Percentiles rank a stretch among this genome's conserved stretches.
These are phyloP conservation scores for Tylopilus orsonianus DNA, from an alignment of 1,284 basidiomycete species.

Conservation along the genomic window DNA sequence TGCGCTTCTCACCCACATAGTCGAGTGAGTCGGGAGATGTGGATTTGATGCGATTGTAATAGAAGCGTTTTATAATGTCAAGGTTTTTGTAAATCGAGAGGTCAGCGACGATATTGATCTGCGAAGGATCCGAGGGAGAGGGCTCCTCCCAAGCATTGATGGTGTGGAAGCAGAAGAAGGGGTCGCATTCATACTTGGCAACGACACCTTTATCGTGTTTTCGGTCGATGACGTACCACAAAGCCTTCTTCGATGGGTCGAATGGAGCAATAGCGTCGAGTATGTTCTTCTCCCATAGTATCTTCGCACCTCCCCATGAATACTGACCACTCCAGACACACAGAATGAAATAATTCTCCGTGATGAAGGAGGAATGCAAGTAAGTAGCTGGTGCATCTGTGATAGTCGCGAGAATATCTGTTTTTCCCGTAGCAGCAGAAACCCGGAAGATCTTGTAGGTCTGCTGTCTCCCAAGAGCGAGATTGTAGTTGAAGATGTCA, in stretches of 20 bases:
- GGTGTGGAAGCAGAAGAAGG: slow-evolving; percentile 40
- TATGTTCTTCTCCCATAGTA: slow-evolving; percentile 34
- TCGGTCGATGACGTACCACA: slow-evolving; percentile 41
- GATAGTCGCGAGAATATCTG: slow-evolving; percentile 37
- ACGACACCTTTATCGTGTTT: slow-evolving; percentile 36
- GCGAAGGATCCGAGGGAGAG: slow-evolving; percentile 26
- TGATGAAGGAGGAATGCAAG: slow-evolving; percentile 38
- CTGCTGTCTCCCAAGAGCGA: slow-evolving; percentile 25
- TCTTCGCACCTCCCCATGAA: slow-evolving; percentile 30
- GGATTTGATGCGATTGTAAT: slow-evolving; percentile 28
- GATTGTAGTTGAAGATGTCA: slow-evolving; percentile 39
- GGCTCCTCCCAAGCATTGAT: slow-evolving; percentile 39
- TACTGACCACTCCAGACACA: slow-evolving; percentile 37
- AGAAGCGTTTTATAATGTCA: slow-evolving; percentile 28
- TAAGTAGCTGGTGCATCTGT: slow-evolving; percentile 39
- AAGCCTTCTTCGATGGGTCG: slow-evolving; percentile 25
- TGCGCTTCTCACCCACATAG: slow-evolving; percentile 28
- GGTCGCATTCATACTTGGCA: slow-evolving; percentile 37
- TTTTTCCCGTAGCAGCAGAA: slow-evolving; percentile 29
- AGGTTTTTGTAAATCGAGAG: slow-evolving; percentile 37
- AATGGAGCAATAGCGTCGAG: slow-evolving; percentile 36
- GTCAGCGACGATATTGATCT: slow-evolving; percentile 38
- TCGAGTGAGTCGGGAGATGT: slow-evolving; percentile 30
- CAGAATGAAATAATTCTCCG: slow-evolving; percentile 37
- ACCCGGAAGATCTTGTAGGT: slow-evolving; percentile 38